Base-by-base conservation (phyloP, 2,329 filamentous ascomycete species). In the Colletotrichum truncatum region DNA sequence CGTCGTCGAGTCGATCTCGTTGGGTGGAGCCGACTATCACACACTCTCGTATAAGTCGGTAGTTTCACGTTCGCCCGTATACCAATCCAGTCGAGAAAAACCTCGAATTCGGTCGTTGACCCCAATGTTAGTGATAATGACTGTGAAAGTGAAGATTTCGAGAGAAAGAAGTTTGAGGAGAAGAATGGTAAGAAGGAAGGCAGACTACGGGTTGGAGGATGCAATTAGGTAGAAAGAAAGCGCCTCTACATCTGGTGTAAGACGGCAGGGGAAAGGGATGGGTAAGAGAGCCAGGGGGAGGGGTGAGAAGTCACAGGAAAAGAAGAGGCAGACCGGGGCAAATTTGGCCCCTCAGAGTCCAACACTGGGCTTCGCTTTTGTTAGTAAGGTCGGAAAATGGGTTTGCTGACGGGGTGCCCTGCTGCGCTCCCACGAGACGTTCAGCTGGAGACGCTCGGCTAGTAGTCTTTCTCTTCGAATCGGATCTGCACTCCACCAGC, bases 361-460 rank as follows among this genome's bases (percentile, higher is more conserved):
- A 32, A 41, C 52, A n/a, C n/a, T 34, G 43, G 43, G 56, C 39
- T 72, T 55, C 38, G 11, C 28, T 62, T 45, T 48, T 49, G 62
- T 65, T 65, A 41, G 57, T 38, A 45, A 54, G 62, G 57, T 45
- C 43, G 28, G 26, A 12, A 26, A 49, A 54, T 32, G 23, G 21
- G 48, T 49, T 62, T 65, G 62, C 57, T 62, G 55, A 53, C 39
- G 26, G 61, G 16, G n/a, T 18, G 34, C 55, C 9, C 39, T 23
- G 3, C 10, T 10, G 43, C 34, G 32, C 28, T 28, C 18, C 30
- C 30, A 28, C 41, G 36, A 30, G 54, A 39, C 54, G 45, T 64
- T 38, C 28, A 45, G 56, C 56, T 54, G 14, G 61, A 58, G 52
- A 51, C 43, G 43, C 53, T 34, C 18, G 16, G 45, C 25, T 57